phyloP scores from a whole-genome alignment of 805 yeast genomes.

The Kuraishia ogatae region DNA sequence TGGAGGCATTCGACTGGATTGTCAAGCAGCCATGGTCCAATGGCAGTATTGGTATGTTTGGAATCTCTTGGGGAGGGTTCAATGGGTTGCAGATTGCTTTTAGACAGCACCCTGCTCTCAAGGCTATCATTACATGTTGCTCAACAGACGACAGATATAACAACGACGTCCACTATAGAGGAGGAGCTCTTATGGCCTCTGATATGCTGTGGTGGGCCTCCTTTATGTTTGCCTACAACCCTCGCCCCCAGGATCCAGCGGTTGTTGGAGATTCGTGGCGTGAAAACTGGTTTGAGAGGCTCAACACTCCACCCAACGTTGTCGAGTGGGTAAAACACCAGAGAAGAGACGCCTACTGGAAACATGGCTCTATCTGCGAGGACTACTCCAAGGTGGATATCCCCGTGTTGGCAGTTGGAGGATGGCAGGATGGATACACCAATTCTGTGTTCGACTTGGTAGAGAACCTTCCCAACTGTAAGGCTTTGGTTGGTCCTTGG shows the following conservation, averaged over 20 bases:
- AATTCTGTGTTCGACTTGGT: constrained; percentile 34
- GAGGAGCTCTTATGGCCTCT: constrained; percentile 33
- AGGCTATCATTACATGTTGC: constrained; percentile 32
- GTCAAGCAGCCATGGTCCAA: constrained; percentile 31
- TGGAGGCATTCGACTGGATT: constrained; percentile 35
- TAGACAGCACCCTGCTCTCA: constrained; percentile 36
- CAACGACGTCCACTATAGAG: constrained; percentile 39
- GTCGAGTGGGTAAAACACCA: constrained; percentile 34
- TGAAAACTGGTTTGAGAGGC: constrained; percentile 29
- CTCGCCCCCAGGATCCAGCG: constrained; percentile 36
- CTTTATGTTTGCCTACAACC: constrained; percentile 33
- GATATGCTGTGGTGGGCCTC: constrained; percentile 46
- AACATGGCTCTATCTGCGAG: constrained; percentile 36
- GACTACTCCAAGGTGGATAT: constrained; percentile 29
- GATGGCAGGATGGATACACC: constrained; percentile 42
- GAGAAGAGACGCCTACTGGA: constrained; percentile 36
- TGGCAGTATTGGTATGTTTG: constrained; percentile 37
- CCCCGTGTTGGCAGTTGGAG: constrained; percentile 35
- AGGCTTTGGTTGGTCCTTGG: constrained; percentile 36
- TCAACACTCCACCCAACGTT: constrained; percentile 29
- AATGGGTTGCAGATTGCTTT: constrained; percentile 36
- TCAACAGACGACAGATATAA: constrained; percentile 38
- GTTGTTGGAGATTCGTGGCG: constrained; percentile 27
- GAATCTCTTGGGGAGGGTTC: constrained; percentile 42
- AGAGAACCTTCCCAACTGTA: constrained; percentile 26